Conservation (phyloP, 2,329 filamentous ascomycete species). For the Arthrobotrys entomopaga region DNA sequence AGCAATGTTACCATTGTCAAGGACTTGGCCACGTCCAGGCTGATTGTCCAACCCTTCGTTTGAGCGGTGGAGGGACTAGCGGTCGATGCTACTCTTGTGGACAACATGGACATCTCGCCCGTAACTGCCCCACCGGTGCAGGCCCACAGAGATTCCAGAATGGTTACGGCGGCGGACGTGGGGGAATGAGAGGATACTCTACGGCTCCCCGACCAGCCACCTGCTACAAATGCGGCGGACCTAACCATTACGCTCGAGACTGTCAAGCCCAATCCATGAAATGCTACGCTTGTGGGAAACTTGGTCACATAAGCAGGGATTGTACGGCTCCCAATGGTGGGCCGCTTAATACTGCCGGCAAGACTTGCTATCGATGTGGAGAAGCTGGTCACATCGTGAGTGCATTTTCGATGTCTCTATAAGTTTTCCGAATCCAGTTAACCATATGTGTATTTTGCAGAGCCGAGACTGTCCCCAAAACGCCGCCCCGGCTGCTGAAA, state of each 20-base stretch:
- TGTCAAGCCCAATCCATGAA: constrained; percentile 99
- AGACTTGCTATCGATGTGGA: constrained; percentile 98
- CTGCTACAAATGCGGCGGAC: constrained; percentile 81
- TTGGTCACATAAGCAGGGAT: constrained; percentile 72
- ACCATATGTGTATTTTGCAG: constrained; percentile 1
- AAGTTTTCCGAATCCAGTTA: not conserved
- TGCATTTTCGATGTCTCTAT: not conserved
- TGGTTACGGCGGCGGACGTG: constrained; percentile 69
- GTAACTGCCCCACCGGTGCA: constrained; percentile 68
- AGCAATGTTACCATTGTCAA: constrained; percentile 99
- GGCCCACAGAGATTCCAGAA: constrained; percentile 69
- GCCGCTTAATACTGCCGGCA: constrained; percentile 92
- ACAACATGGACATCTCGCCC: constrained; percentile 81
- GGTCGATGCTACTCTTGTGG: constrained; percentile 98
- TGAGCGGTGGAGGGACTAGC: constrained; percentile 81
- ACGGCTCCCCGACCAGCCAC: constrained; percentile 75
- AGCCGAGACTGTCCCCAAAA: constrained; percentile 85
- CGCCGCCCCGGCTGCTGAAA: constrained; percentile 65
- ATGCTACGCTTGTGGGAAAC: constrained; percentile 96
- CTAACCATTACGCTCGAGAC: constrained; percentile 97
- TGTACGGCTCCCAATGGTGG: constrained; percentile 97
- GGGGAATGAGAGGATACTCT: constrained; percentile 79
- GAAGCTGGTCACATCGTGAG: constrained; percentile 79
- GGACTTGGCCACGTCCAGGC: constrained; percentile 97
- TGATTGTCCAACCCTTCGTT: constrained; percentile 93